These are phyloP conservation scores for Boletus barrowsii DNA, from an alignment of 768 basidiomycete genomes.

Conservation along the genomic window DNA sequence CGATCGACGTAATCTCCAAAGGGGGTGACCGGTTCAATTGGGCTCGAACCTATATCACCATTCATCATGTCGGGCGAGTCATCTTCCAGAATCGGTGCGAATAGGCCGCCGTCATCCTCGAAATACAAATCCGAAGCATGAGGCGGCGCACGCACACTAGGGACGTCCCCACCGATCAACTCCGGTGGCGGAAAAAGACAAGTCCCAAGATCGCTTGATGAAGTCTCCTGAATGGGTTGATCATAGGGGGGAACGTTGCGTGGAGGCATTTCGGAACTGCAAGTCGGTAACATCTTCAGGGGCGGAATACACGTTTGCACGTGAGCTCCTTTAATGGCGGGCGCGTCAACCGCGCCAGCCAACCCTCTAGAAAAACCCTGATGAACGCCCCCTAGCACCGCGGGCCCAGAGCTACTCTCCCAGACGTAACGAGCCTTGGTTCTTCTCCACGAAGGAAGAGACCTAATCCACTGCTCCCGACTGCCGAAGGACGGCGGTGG, in stretches of 20 bases:
- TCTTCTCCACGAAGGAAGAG: slow-evolving; percentile 69
- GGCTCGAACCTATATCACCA: slow-evolving; percentile 60
- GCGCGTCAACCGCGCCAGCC: slow-evolving; percentile 71
- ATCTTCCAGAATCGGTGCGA: slow-evolving; percentile 64
- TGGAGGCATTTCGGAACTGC: slow-evolving; percentile 14
- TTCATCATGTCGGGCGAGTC: slow-evolving; percentile 54
- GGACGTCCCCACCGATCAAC: slow-evolving; percentile 2
- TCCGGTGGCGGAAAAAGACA: slow-evolving; percentile 12
- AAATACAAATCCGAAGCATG: slow-evolving; percentile 16
- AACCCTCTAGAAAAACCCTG: slow-evolving; percentile 76
- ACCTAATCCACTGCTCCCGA: slow-evolving; percentile 72
- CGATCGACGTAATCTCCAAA: slow-evolving; percentile 76
- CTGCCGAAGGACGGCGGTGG: slow-evolving; percentile 63
- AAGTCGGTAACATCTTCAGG: slow-evolving; percentile 33
- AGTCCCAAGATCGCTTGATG: background rate
- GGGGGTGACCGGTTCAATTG: slow-evolving; percentile 71
- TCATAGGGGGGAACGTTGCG: slow-evolving; percentile 30
- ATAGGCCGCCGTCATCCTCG: slow-evolving; percentile 37
- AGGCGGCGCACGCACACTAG: slow-evolving; percentile 16
- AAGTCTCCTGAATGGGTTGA: slow-evolving; percentile 10
- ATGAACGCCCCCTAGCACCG: slow-evolving; percentile 16
- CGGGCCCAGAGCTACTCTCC: slow-evolving; percentile 47
- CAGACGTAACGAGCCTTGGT: slow-evolving; percentile 64
- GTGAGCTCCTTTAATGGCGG: slow-evolving; percentile 81
- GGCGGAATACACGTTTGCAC: slow-evolving; percentile 86